Base-by-base conservation (phyloP, 75 land plant species). In the Picea glauca region DNA sequence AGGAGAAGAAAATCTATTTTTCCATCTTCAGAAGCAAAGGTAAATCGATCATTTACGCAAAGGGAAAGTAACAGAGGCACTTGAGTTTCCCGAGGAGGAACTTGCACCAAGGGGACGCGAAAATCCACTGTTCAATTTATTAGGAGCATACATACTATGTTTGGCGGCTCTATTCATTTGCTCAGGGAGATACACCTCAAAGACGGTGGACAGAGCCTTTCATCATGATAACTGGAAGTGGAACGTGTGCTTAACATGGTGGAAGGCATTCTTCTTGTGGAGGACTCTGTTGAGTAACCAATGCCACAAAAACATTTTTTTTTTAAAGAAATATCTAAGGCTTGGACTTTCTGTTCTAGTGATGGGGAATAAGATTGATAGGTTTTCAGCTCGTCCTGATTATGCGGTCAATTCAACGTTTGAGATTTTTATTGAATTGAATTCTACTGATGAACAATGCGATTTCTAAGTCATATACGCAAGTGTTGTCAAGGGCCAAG, bases 151-250 rank as follows among this genome's bases (percentile, higher is more conserved):
- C 95, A 12, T 96, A 96, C 81, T 96, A 96, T 85, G 94, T 96
- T 14, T 96, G 99, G 99, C 88, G 99, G 76, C 90, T 96, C 1
- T 96, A 96, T 84, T 94, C 99, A 15, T 96, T 96, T 87, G 98
- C 99, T 76, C 99, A 96, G 92, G 92, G 99, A 76, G 99, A 96
- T 87, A 94, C 98, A 38, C 95, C 94, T 80, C 99, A 94, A 78
- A 86, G 99, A 81, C 94, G 99, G 99, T 81, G 99, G 81, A 96
- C 99, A 78, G 98, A 96, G 79, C 99, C 99, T 76, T 96, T 96
- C 84, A 96, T 96, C 76, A 96, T 96, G 99, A 91, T 96, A 73
- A 94, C 95, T 77, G 99, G 99, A 50, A 96, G 99, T 92, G 99
- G 99, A 96, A 80, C 92, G 98, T 61, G 94, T 96, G 33, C 91